Conservation (phyloP, 1,284 basidiomycete species). For the Rhodotorula sp. region DNA sequence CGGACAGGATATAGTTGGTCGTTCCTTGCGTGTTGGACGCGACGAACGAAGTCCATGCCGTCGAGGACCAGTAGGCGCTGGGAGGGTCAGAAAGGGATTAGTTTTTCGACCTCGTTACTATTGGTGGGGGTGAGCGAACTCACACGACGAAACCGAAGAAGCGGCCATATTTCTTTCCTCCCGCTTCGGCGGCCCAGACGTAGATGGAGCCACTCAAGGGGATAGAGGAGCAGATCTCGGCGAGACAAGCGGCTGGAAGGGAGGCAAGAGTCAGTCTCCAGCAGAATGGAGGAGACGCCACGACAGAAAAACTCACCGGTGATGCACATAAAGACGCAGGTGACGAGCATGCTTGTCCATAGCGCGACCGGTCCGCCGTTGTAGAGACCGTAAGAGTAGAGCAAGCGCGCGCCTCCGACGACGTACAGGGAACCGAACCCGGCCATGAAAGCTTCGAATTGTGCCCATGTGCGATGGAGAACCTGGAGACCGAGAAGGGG, state of each 20-base stretch:
- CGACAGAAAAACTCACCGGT: slow-evolving; percentile 50
- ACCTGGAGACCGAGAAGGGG: slow-evolving; percentile 11
- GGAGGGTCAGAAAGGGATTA: neutral
- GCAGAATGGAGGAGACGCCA: neutral
- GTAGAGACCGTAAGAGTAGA: slow-evolving; percentile 72
- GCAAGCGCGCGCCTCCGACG: slow-evolving; percentile 68
- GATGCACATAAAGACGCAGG: slow-evolving; percentile 76
- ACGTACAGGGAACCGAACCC: slow-evolving; percentile 82
- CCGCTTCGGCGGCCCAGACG: slow-evolving; percentile 84
- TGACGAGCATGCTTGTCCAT: slow-evolving; percentile 73
- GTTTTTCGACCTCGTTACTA: neutral
- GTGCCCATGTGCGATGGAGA: slow-evolving; percentile 75
- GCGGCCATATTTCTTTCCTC: slow-evolving; percentile 73
- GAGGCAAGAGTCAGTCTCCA: neutral
- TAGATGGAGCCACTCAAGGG: slow-evolving; percentile 74
- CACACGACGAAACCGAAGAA: slow-evolving; percentile 79
- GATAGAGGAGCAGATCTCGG: slow-evolving; percentile 56
- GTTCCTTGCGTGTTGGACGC: slow-evolving; percentile 79
- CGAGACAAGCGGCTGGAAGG: slow-evolving; percentile 65
- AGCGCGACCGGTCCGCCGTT: slow-evolving; percentile 81
- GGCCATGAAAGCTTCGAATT: slow-evolving; percentile 75
- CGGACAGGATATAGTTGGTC: slow-evolving; percentile 71
- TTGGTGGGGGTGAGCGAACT: slow-evolving; percentile 46
- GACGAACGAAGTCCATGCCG: slow-evolving; percentile 84
- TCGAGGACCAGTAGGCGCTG: slow-evolving; percentile 48